Base-by-base conservation (phyloP, 768 basidiomycete species). In the Lactarius trivialis region DNA sequence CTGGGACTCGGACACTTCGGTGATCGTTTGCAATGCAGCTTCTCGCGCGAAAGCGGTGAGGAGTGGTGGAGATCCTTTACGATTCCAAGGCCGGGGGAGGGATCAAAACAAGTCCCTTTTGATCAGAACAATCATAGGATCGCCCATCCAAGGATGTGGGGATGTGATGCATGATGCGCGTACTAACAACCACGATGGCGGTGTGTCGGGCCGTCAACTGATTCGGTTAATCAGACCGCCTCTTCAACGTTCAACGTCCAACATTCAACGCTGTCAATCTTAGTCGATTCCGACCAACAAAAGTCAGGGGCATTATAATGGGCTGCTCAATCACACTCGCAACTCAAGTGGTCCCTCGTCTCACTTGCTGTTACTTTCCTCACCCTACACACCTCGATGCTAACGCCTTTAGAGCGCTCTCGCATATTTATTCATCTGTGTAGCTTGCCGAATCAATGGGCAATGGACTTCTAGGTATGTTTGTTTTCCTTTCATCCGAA, bases 401-500 rank as follows among this genome's bases (percentile, higher is more conserved):
- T 64, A 49, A 67, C 41, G 43, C 50, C 34, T 15, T 39, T 56
- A 75, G 19, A n/a, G n/a, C n/a, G n/a, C 52, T 24, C 39, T 36
- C 17, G 7, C 45, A 36, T 19, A 7, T 28, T n/a, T 21, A 30
- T 28, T 24, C 21, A 14, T 48, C n/a, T 11, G 0, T 19, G 19
- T 50, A 96, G 93, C 72, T 94, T 93, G 17, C 78, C 98, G 32
- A 96, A 98, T 70, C 96, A 99, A 75, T 98, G 96, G 93, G 91
- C 97, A 7, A 76, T 98, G 41, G 96, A 98, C 73, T 98, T 98
- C 65, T 85, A 95, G 71, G 94, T 89, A 69, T 32, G 12, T n/a
- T n/a, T n/a, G 17, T 33, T 11, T 39, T 19, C 54, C 15, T 56
- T 14, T n/a, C 4, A 43, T 15, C 21, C 36, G 26, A 11, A 3